Evolutionary conservation across 495 filamentous ascomycete species (phyloP).

Genomic region (Usnea hakonensis): DNA sequence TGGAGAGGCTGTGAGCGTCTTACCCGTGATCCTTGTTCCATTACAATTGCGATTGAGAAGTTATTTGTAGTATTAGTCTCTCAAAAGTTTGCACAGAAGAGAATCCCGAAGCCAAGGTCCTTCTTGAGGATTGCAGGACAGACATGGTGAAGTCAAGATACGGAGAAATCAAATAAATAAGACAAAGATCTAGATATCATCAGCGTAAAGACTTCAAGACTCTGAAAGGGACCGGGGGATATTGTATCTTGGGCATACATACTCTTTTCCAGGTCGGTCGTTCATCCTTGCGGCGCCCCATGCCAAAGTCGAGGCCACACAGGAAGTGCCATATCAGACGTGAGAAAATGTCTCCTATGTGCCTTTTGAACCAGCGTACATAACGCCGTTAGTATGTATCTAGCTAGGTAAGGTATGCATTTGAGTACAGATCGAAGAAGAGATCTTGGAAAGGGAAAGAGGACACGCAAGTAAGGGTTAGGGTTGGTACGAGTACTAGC

Average conservation of each 20-base stretch:
- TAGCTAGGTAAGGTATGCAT: too few relatives aligned
- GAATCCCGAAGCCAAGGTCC: not conserved
- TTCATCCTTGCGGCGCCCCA: too few relatives aligned
- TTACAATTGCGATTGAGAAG: conserved; percentile 35
- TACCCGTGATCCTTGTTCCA: conserved; percentile 61
- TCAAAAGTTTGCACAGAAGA: not conserved
- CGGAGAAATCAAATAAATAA: too few relatives aligned
- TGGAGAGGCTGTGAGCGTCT: conserved; percentile 69
- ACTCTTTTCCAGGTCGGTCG: too few relatives aligned
- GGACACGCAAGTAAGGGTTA: too few relatives aligned
- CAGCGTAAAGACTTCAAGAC: not conserved
- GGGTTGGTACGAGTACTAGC: too few relatives aligned
- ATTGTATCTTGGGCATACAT: too few relatives aligned
- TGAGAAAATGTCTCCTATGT: not conserved
- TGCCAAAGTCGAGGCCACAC: not conserved
- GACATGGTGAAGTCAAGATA: not conserved
- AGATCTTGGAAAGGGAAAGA: too few relatives aligned
- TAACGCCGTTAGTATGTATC: too few relatives aligned
- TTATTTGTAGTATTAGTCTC: not conserved
- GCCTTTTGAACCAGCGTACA: too few relatives aligned
- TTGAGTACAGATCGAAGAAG: too few relatives aligned
- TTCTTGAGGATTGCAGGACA: not conserved
- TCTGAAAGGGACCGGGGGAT: not conserved
- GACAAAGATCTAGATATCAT: too few relatives aligned
- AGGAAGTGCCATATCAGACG: not conserved